Conservation (phyloP, 768 basidiomycete genomes). For the Lactifluus piperatus region DNA sequence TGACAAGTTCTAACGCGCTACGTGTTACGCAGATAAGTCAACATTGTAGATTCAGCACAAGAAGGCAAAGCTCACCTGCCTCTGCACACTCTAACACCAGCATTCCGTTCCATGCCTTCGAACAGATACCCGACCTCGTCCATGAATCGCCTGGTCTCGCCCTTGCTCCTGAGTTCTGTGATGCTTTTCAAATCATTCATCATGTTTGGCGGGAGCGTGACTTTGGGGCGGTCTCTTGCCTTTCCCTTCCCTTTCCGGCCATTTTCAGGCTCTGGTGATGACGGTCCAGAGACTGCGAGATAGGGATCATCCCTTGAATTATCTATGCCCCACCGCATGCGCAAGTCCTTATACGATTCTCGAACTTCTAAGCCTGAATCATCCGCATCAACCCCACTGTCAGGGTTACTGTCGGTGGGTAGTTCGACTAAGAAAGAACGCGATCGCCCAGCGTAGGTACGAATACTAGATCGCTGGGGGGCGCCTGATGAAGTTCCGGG, state of each 20-base stretch:
- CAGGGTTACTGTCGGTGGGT: constrained; percentile 26
- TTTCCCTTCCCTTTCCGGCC: constrained; percentile 32
- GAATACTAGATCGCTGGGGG: constrained; percentile 32
- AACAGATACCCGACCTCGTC: constrained; percentile 83
- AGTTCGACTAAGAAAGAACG: constrained; percentile 73
- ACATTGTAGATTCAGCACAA: not conserved
- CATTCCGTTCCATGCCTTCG: constrained; percentile 58
- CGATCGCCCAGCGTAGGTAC: constrained; percentile 68
- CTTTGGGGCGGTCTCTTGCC: constrained; percentile 22
- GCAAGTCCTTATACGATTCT: constrained; percentile 71
- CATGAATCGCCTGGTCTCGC: constrained; percentile 69
- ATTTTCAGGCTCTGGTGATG: constrained; percentile 25
- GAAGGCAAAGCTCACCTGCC: constrained; percentile 43
- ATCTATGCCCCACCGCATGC: constrained; percentile 76
- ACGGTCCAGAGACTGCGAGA: constrained; percentile 20
- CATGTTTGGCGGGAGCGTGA: constrained; percentile 43
- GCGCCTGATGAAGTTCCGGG: constrained; percentile 12
- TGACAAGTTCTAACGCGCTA: constrained; percentile 71
- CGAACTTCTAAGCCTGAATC: constrained; percentile 39
- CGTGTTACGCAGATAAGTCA: not conserved
- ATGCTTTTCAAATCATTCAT: constrained; percentile 74
- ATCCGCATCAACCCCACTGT: constrained; percentile 27
- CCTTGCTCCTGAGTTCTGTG: constrained; percentile 71
- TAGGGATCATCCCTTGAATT: constrained; percentile 65
- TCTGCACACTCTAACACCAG: constrained; percentile 48